These are phyloP conservation scores for Colletotrichum camelliae DNA, from an alignment of 2,329 filamentous ascomycete species.

Conservation along the genomic window DNA sequence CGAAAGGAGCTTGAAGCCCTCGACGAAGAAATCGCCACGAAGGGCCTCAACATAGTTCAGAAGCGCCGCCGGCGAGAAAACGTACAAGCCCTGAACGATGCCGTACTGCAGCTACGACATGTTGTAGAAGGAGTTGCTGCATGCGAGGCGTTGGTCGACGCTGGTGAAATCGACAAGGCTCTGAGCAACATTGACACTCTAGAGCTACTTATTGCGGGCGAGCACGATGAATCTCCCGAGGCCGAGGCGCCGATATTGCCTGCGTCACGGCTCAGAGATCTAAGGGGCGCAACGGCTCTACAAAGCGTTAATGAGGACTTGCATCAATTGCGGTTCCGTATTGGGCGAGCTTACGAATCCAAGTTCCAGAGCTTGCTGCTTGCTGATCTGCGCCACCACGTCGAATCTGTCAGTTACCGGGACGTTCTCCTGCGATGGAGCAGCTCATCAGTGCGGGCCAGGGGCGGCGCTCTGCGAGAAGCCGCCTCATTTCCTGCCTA, in stretches of 20 bases:
- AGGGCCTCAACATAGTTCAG: slow-evolving; percentile 84
- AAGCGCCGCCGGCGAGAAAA: slow-evolving; percentile 85
- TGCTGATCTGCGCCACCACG: slow-evolving; percentile 80
- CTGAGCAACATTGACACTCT: slow-evolving; percentile 78
- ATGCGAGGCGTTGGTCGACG: slow-evolving; percentile 83
- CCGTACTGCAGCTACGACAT: slow-evolving; percentile 80
- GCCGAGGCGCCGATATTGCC: slow-evolving; percentile 33
- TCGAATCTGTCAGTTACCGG: slow-evolving; percentile 71
- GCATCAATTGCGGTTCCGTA: slow-evolving; percentile 74
- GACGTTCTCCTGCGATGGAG: slow-evolving; percentile 88
- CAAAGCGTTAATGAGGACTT: slow-evolving; percentile 82
- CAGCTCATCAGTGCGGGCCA: slow-evolving; percentile 73
- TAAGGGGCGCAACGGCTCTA: slow-evolving; percentile 79
- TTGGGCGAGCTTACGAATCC: slow-evolving; percentile 85
- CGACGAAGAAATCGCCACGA: slow-evolving; percentile 86
- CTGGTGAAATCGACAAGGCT: slow-evolving; percentile 82
- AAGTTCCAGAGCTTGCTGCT: slow-evolving; percentile 81
- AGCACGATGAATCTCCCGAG: slow-evolving; percentile 48
- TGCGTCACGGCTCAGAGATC: slow-evolving; percentile 61
- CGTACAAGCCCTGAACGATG: slow-evolving; percentile 78
- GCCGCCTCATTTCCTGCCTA: slow-evolving; percentile 80
- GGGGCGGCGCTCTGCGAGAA: slow-evolving; percentile 70
- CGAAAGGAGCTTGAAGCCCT: slow-evolving; percentile 80
- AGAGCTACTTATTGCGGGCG: slow-evolving; percentile 81
- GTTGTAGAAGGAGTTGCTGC: slow-evolving; percentile 77